Percentiles rank a stretch among this genome's conserved stretches.
These are phyloP conservation scores for Monilinia fructigena DNA, from an alignment of 2,329 filamentous ascomycete species.

Conservation along the genomic window DNA sequence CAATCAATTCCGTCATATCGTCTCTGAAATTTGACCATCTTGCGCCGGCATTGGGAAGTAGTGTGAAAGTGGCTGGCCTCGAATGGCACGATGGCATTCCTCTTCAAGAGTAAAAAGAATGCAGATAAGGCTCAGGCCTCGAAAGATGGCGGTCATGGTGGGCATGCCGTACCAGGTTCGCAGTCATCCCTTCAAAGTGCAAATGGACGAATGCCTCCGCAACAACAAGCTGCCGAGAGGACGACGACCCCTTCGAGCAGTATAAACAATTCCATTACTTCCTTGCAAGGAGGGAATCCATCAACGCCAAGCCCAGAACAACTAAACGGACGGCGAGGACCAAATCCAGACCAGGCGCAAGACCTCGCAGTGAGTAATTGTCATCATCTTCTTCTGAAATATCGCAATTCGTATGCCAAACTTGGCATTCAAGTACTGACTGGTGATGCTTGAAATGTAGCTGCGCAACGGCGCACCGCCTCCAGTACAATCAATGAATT, in stretches of 20 bases:
- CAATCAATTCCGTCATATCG: not conserved
- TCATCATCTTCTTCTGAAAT: not conserved
- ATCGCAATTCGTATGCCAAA: conserved; percentile 10
- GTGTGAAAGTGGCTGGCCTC: conserved; percentile 34
- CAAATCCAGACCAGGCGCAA: conserved; percentile 34
- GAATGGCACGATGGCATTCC: conserved; percentile 66
- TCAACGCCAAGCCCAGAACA: conserved; percentile 42
- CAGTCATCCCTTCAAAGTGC: conserved; percentile 52
- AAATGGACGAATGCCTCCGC: conserved; percentile 40
- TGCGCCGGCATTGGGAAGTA: conserved; percentile 18
- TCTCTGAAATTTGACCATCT: conserved; percentile 1
- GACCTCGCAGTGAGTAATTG: conserved; percentile 44
- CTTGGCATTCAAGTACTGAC: conserved; percentile 16
- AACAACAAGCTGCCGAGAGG: conserved; percentile 53
- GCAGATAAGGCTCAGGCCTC: conserved; percentile 58
- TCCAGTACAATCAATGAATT: conserved; percentile 39
- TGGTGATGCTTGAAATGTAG: conserved; percentile 40
- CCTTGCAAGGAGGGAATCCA: conserved; percentile 50
- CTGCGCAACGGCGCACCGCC: conserved; percentile 51
- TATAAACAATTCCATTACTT: conserved; percentile 58
- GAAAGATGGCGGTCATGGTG: conserved; percentile 29
- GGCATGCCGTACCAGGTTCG: conserved; percentile 34
- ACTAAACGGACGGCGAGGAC: conserved; percentile 59
- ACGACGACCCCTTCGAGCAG: conserved; percentile 58
- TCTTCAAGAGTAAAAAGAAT: conserved; percentile 80